phyloP scores from a whole-genome alignment of 2,329 filamentous ascomycete genomes.

The Ceratocystis alfenasii region DNA sequence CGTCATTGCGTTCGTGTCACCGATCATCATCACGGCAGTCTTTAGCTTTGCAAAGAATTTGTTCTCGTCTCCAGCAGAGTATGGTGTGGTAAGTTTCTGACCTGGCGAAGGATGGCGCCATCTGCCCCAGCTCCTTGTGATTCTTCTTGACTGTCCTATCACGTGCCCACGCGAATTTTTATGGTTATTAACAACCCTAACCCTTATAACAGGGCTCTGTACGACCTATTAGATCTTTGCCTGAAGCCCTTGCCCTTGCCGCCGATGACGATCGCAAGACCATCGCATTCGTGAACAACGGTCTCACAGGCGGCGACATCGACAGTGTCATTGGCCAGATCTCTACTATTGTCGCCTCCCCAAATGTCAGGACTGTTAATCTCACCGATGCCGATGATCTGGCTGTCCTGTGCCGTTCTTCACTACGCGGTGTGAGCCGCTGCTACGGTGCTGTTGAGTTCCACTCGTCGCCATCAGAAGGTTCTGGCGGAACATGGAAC shows the following conservation, averaged over 20 bases:
- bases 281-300: constrained; percentile 69
- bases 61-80: constrained; percentile 65
- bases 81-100: constrained; percentile 43
- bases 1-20: constrained; percentile 48
- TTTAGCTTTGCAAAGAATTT: constrained; percentile 67
- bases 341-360: constrained; percentile 42
- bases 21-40: constrained; percentile 46
- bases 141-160: background rate
- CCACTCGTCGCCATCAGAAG: constrained; percentile 61
- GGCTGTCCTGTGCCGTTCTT: constrained; percentile 49
- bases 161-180: background rate
- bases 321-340: constrained; percentile 56
- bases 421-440: constrained; percentile 51
- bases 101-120: background rate
- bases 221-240: constrained; percentile 49
- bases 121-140: no score
- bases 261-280: constrained; percentile 48
- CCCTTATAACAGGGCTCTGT: constrained; percentile 35
- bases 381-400: constrained; percentile 47
- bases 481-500: constrained; percentile 59
- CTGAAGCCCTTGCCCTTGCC: constrained; percentile 49
- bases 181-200: background rate
- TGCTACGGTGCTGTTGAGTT: constrained; percentile 69
- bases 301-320: constrained; percentile 56
- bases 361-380: constrained; percentile 45